Base-by-base conservation (phyloP, 768 basidiomycete species). In the Pleurotus djamor region DNA sequence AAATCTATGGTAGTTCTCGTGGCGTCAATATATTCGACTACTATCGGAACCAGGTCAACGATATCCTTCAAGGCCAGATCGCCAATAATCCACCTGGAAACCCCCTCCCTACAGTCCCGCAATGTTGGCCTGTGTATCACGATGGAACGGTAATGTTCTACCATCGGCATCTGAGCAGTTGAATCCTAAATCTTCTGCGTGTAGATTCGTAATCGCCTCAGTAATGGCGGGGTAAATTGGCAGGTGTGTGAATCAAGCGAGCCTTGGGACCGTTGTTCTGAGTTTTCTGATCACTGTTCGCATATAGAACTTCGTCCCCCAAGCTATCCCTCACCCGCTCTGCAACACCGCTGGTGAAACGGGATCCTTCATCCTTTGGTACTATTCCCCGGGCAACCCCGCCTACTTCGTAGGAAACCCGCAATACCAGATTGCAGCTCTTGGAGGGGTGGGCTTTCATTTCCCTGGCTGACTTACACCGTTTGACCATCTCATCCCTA, bases 51-150 rank as follows among this genome's bases (percentile, higher is more conserved):
- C 51, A 37, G 4, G 14, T 52, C 51, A 52, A 52, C 21, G 51
- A 12, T 14, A 14, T 52, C 21, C 16, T 52, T 32, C 28, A 21
- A 16, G 28, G 37, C 5, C 28, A n/a, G 4, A 33, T 34, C n/a
- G 34, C 34, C 35, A 52, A 21, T 13, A 52, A 52, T 36, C 51
- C 51, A 5, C 51, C 51, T 0, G 51, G 51, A 21, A 52, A 52
- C 16, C 51, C 51, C 6, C 13, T 34, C 12, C 51, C 51, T 12
- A 34, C 35, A 12, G 51, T 52, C 4, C 51, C 51, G 10, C 28
- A 21, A 21, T 52, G 51, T 36, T 52, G 51, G 51, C 51, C 51
- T 34, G 51, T 52, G 5, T 52, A 52, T 21, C 51, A 52, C 33
- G 51, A 52, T 14, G 13, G 33, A 14, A 10, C 34, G 32, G 51